Evolutionary conservation across 306 rosid species (phyloP), one percentile per base, ranked within the genome.

Genomic region (Trichosanthes truncata): DNA sequence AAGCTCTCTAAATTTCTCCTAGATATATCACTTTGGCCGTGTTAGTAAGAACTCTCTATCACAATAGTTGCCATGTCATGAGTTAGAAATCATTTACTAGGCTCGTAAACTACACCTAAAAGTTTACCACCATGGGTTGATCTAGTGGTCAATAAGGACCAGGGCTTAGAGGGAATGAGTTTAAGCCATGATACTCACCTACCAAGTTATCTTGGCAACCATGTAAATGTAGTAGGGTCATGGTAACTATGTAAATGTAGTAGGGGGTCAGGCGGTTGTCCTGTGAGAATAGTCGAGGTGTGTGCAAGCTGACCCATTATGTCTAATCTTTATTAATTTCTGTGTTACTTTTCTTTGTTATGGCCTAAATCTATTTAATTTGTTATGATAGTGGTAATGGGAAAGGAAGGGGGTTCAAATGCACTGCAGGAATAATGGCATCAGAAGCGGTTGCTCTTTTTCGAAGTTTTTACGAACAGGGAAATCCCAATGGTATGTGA

Each of bases 401-500:
- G 23, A 78, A 72, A 8, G 85, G 87, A 61, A 86, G 80, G 81
- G 87, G 86, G 53, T 95, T 93, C 89, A 89, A 91, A 88, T 91
- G 97, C 81, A 82, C 59, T 9, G 94, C 96, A 83, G 97, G 97
- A 84, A 90, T 91, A 81, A 91, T 90, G 97, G 97, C 97, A 82
- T 84, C 93, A 61, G 97, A 95, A 90, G 99, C 97, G 18, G 78
- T 95, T 53, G 84, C 81, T 78, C 97, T 95, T 80, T 80, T 95
- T 57, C 88, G 90, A 77, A 84, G 86, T 80, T 95, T 95, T 84
- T 95, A 93, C 26, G 97, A 90, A 77, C 99, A 93, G 84, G 99
- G 99, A 66, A 95, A 95, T 86, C 97, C 99, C 31, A 93, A 95
- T 81, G 99, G 97, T 90, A 84, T 63, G 81, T 60, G 73, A 31